Evolutionary conservation across 2,329 filamentous ascomycete species (phyloP), one percentile per base, ranked within the genome.

Genomic region (Hypoxylon sp.): DNA sequence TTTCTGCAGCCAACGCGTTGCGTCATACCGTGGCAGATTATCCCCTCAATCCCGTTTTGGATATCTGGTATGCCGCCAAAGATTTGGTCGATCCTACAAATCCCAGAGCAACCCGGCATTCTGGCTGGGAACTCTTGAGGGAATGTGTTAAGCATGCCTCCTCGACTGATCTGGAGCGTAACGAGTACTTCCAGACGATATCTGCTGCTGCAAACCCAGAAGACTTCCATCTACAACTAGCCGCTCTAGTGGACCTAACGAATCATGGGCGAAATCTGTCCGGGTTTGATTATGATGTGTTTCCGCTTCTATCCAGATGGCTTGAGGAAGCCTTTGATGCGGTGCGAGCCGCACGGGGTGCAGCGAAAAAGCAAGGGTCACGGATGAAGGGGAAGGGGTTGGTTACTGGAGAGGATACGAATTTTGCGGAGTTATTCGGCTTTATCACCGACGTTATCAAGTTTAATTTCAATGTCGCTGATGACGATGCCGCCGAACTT

Each of bases 381-480:
- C 80, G 81, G 39, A 80, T 79, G 69, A 80, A 86, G 75, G 78
- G 76, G 37, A 81, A 83, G 74, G 75, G 78, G 6, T 77, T 80
- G 21, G 77, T 76, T 4, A 80, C 81, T 2, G 83, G 81, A 29
- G 88, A 90, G 74, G 89, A 91, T 67, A 85, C 86, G 70, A 89
- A 88, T 73, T 82, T 94, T 58, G 81, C 85, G 2, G 85, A 87
- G 52, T 79, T 93, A 2, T 93, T 93, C 74, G 79, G 82, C 11
- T 92, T 90, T 71, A 84, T 91, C 59, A 85, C 86, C 63, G 88
- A 92, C 68, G 84, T 93, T 59, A 88, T 92, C 80, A 93, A 92
- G 76, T 94, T 92, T 82, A 93, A 91, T 76, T 91, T 89, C 77
- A 91, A 90, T 71, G 85, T 89, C 32, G 88, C 91, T 24, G 86